A percentile compares a stretch with the other conserved stretches of the same genome.
phyloP scores from a whole-genome alignment of 2,329 filamentous ascomycete species.

The Curvularia lunata region DNA sequence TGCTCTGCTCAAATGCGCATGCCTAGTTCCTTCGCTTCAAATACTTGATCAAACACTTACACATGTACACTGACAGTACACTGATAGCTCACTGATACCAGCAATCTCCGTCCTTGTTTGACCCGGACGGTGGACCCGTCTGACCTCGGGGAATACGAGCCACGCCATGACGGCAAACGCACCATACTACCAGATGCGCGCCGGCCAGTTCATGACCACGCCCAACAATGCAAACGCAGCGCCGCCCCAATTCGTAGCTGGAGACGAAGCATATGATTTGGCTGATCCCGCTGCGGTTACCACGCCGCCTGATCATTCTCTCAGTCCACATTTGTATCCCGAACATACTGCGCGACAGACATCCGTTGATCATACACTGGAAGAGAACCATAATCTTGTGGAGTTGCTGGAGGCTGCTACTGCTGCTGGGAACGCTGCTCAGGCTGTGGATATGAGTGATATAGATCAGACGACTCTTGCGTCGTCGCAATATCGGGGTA shows the following conservation, averaged over 20 bases:
- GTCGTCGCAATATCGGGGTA: conserved; percentile 25
- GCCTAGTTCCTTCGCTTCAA: conserved; percentile 2
- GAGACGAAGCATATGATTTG: conserved; percentile 33
- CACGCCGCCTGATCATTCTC: conserved; percentile 22
- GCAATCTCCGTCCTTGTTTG: conserved; percentile 10
- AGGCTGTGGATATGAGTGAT: conserved; percentile 22
- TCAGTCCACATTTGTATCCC: conserved; percentile 23
- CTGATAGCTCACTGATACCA: conserved; percentile 20
- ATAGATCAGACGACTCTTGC: background rate
- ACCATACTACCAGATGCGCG: conserved; percentile 45
- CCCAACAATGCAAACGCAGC: conserved; percentile 34
- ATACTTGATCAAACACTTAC: conserved; percentile 31
- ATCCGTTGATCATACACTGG: conserved; percentile 25
- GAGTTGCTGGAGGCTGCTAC: conserved; percentile 48
- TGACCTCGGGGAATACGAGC: conserved; percentile 19
- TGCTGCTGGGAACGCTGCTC: conserved; percentile 37
- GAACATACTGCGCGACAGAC: conserved; percentile 24
- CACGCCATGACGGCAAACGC: conserved; percentile 44
- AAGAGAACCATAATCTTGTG: conserved; percentile 43
- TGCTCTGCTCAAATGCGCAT: conserved; percentile 7
- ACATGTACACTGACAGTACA: conserved; percentile 22
- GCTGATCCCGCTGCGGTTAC: conserved; percentile 19
- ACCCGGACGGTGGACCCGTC: conserved; percentile 14
- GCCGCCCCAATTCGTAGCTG: conserved; percentile 22
- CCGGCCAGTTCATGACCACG: conserved; percentile 34